Conservation (phyloP, 306 rosid species). For the Pachyrhizus erosus region DNA sequence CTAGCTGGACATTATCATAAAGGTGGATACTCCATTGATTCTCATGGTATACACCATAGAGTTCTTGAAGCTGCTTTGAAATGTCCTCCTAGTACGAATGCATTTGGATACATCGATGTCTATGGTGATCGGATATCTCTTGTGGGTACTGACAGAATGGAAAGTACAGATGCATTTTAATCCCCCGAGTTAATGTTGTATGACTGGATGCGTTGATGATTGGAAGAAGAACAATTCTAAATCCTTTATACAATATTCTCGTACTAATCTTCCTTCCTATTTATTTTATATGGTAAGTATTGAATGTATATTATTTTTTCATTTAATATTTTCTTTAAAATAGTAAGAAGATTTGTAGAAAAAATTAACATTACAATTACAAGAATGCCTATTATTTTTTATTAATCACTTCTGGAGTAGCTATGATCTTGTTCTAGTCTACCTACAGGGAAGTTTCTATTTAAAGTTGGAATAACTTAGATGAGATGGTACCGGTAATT, state of each 20-base stretch:
- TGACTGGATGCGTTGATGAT: conserved; percentile 11
- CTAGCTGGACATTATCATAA: conserved; percentile 83
- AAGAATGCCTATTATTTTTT: conserved; percentile 1
- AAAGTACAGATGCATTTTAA: conserved; percentile 66
- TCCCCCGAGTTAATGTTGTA: conserved; percentile 43
- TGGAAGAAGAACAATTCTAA: conserved; percentile 1
- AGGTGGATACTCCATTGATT: conserved; percentile 81
- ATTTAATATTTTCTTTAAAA: background rate
- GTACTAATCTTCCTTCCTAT: background rate
- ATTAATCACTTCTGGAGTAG: background rate
- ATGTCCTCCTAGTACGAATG: conserved; percentile 82
- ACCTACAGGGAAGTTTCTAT: background rate
- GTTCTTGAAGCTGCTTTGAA: conserved; percentile 94
- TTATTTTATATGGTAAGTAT: background rate
- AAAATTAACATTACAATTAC: background rate
- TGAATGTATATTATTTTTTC: background rate
- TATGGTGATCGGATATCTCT: conserved; percentile 69
- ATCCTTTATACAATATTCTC: background rate
- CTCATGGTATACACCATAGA: conserved; percentile 86
- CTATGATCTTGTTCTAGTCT: conserved; percentile 15
- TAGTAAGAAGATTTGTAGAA: background rate
- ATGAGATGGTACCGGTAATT: conserved; percentile 1
- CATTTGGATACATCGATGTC: conserved; percentile 76
- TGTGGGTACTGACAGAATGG: conserved; percentile 68
- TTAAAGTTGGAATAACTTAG: conserved; percentile 27